phyloP scores from a whole-genome alignment of 2,329 filamentous ascomycete species.

The Alternaria conjuncta region DNA sequence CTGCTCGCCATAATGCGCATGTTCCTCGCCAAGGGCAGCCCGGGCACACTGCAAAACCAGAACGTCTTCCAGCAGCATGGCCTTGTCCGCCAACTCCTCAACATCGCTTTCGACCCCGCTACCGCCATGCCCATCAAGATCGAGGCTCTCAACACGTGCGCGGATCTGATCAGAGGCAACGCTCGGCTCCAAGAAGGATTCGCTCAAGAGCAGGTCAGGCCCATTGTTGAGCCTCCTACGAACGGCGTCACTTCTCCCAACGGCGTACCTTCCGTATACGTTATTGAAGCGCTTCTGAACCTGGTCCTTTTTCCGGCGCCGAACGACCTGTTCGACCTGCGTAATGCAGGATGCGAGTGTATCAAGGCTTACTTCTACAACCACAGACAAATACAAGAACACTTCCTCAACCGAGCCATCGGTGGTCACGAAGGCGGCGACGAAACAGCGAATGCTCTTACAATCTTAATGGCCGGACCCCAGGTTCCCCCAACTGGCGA shows the following conservation, averaged over 20 bases:
- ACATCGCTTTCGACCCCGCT: conserved; percentile 77
- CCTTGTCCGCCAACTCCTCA: conserved; percentile 77
- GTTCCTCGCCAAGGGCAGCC: conserved; percentile 81
- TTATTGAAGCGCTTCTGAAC: conserved; percentile 91
- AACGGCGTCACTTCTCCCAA: conserved; percentile 55
- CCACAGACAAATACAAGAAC: conserved; percentile 79
- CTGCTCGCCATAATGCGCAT: conserved; percentile 84
- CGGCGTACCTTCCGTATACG: conserved; percentile 72
- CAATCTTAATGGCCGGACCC: conserved; percentile 75
- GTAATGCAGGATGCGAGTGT: conserved; percentile 85
- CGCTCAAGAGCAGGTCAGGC: conserved; percentile 80
- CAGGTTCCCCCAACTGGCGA: conserved; percentile 70
- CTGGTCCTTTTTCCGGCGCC: conserved; percentile 74
- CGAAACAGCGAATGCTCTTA: conserved; percentile 86
- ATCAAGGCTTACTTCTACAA: conserved; percentile 90
- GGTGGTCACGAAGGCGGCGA: conserved; percentile 82
- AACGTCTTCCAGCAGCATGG: conserved; percentile 83
- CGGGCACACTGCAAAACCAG: conserved; percentile 83
- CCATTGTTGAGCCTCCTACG: conserved; percentile 57
- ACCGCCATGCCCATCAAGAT: conserved; percentile 80
- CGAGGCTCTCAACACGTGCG: conserved; percentile 84
- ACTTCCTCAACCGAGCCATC: conserved; percentile 88
- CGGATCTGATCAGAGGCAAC: conserved; percentile 87
- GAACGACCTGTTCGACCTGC: conserved; percentile 74
- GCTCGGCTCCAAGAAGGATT: conserved; percentile 83